Evolutionary conservation across 148 eudicot genomes (phyloP).

Genomic region (Hydrangea macrophylla): DNA sequence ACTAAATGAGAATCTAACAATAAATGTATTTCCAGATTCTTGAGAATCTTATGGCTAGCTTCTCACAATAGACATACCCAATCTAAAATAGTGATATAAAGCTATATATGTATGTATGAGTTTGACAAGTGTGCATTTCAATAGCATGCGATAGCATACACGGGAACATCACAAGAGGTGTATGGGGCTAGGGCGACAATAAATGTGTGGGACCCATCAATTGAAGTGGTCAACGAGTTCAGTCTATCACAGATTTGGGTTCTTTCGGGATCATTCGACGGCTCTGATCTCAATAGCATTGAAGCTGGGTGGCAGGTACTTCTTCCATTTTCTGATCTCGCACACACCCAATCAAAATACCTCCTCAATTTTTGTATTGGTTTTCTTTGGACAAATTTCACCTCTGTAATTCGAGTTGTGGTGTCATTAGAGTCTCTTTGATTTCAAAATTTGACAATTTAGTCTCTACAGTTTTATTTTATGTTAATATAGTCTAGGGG

Average conservation of each 20-base stretch:
- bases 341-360: neutral
- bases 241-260: slow-evolving; percentile 98
- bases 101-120: too few relatives aligned
- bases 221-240: slow-evolving; percentile 78
- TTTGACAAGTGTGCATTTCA: neutral
- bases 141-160: slow-evolving; percentile 97
- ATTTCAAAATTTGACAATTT: too few relatives aligned
- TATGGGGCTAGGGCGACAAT: slow-evolving; percentile 94
- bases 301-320: slow-evolving; percentile 99
- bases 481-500: too few relatives aligned
- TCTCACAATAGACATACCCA: too few relatives aligned
- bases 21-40: too few relatives aligned
- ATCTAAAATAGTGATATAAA: too few relatives aligned
- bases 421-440: too few relatives aligned
- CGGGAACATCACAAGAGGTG: slow-evolving; percentile 58
- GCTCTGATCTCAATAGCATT: slow-evolving; percentile 93
- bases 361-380: neutral
- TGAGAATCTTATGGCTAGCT: too few relatives aligned
- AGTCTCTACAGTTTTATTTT: too few relatives aligned
- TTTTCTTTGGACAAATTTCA: too few relatives aligned
- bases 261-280: slow-evolving; percentile 92
- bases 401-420: too few relatives aligned
- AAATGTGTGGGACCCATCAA: slow-evolving; percentile 89
- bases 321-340: neutral
- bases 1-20: too few relatives aligned